phyloP scores from a whole-genome alignment of 345 rosid genomes.

The Pistacia integerrima region DNA sequence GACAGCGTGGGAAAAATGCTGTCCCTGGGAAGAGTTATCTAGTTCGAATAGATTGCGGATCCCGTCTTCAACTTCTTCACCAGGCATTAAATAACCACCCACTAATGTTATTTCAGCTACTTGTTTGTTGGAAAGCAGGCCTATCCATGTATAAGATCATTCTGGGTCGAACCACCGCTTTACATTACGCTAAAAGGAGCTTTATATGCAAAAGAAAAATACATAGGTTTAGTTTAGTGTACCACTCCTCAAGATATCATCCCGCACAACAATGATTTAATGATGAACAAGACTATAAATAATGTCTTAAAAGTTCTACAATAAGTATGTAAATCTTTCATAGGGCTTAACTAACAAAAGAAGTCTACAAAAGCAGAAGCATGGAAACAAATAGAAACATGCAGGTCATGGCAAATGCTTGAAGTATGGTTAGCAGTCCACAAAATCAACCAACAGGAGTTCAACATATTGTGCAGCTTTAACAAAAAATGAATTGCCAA shows the following conservation, averaged over 20 bases:
- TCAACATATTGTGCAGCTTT: not conserved
- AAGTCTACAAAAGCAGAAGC: not conserved
- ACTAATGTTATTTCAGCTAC: slow-evolving; percentile 29
- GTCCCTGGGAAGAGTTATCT: slow-evolving; percentile 37
- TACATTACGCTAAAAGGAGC: slow-evolving; percentile 8
- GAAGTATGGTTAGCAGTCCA: not conserved
- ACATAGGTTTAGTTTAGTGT: not conserved
- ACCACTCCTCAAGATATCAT: slow-evolving; percentile 12
- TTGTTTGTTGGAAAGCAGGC: slow-evolving; percentile 25
- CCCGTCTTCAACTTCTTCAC: slow-evolving; percentile 42
- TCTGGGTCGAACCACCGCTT: slow-evolving; percentile 18
- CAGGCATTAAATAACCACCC: slow-evolving; percentile 50
- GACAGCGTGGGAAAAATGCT: slow-evolving; percentile 28
- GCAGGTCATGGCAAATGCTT: not conserved
- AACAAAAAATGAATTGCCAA: not conserved
- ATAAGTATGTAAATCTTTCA: not conserved
- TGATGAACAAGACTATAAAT: not conserved
- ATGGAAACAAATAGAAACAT: slow-evolving; percentile 4
- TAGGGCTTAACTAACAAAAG: not conserved
- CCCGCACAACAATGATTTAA: slow-evolving; percentile 21
- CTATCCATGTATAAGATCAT: slow-evolving; percentile 32
- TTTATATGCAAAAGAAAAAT: not conserved
- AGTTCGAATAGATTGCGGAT: slow-evolving; percentile 40
- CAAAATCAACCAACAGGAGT: not conserved
- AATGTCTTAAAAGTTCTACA: not conserved